Base-by-base conservation (phyloP, 495 filamentous ascomycete genomes). In the Apiosordaria backusii region DNA sequence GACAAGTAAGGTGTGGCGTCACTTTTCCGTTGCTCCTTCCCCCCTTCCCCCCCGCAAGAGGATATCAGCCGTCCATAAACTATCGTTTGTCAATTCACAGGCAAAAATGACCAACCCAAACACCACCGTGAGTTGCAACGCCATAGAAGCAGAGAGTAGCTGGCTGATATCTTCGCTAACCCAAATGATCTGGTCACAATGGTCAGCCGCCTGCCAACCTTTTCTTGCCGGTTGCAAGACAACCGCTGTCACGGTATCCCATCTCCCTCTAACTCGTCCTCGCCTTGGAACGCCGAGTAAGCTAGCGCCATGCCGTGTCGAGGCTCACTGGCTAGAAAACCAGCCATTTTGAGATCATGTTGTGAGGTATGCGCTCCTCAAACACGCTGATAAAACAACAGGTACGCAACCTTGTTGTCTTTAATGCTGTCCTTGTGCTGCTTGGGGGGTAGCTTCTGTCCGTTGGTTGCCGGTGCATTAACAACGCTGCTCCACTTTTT, bases 351-450 rank as follows among this genome's bases (percentile, higher is more conserved):
- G n/a, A 21, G n/a, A 55, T 55, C 22, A 6, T 3, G n/a, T 55
- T 54, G n/a, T 6, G 22, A 55, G 22, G 10, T 21, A 22, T 19
- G 21, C 6, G n/a, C 9, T 19, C 22, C 29, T 75, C 71, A 87
- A 73, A 97, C 86, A 67, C 85, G 88, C 80, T 97, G 88, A 76
- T 99, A 99, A 78, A 99, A 96, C 74, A 99, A 78, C 66, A 99
- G 85, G 78, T 99, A 99, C 16, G 95, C 95, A 62, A 97, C 93
- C 81, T 96, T 97, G 81, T 92, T 96, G 74, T 97, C 96, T 77
- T 89, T 92, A 67, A 90, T 82, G 26, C 85, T 88, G 69, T 89
- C 89, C 76, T 88, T 90, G 18, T 87, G 85, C 71, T 83, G 81
- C 71, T 89, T 89, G 13, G 70, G 59, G 60, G 65, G 60, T 10